Conservation (phyloP, 805 yeast species). For the Candida lessepsii region DNA sequence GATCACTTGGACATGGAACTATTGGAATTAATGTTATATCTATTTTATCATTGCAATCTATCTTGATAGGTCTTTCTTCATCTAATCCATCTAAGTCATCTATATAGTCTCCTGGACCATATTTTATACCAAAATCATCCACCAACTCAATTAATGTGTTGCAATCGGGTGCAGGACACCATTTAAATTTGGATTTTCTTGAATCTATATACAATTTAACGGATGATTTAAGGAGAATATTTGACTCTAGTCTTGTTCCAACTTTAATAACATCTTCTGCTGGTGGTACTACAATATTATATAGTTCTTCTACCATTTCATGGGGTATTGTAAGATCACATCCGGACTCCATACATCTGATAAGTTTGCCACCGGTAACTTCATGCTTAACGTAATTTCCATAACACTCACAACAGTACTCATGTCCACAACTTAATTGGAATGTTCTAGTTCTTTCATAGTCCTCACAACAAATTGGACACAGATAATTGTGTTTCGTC, state of each 20-base stretch:
- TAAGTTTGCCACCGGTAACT: conserved; percentile 47
- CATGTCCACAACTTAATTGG: conserved; percentile 66
- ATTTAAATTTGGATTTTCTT: conserved; percentile 47
- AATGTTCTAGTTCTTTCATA: conserved; percentile 37
- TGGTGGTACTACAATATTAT: conserved; percentile 10
- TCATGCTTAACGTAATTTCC: conserved; percentile 53
- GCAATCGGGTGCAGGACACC: conserved; percentile 90
- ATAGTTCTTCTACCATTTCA: conserved; percentile 30
- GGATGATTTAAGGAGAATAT: conserved; percentile 36
- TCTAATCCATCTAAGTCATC: conserved; percentile 17
- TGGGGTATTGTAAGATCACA: conserved; percentile 47
- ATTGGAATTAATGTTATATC: conserved; percentile 48
- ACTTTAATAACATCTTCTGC: conserved; percentile 11
- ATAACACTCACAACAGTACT: conserved; percentile 70
- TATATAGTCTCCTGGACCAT: conserved; percentile 12
- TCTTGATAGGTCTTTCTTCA: conserved; percentile 6
- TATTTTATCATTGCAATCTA: conserved; percentile 3
- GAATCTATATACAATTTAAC: conserved; percentile 50
- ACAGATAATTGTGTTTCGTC: conserved; percentile 33
- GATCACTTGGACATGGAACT: conserved; percentile 64
- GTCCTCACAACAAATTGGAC: conserved; percentile 75
- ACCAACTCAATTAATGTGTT: conserved; percentile 48
- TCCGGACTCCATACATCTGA: conserved; percentile 65
- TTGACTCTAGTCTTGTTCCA: conserved; percentile 17
- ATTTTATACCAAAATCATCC: conserved; percentile 5